These are phyloP conservation scores for Penstemon eatonii DNA, from an alignment of 257 asterid species.

Conservation along the genomic window DNA sequence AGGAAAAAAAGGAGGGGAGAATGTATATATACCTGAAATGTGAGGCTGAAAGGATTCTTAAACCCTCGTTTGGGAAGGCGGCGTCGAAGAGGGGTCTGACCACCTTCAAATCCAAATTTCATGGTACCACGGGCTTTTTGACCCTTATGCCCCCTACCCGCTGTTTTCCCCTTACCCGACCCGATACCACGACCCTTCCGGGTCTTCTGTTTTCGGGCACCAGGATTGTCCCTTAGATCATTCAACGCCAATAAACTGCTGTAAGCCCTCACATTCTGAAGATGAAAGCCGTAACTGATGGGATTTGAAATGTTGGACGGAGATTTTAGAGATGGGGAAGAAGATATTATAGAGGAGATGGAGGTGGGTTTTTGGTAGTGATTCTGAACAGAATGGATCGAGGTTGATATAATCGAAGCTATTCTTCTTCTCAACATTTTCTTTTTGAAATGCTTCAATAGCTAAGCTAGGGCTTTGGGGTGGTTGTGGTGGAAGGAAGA, in stretches of 20 bases:
- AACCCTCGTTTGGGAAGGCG: constrained; percentile 92
- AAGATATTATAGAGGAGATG: constrained; percentile 27
- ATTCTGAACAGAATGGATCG: constrained; percentile 35
- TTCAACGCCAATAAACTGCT: constrained; percentile 74
- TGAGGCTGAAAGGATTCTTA: constrained; percentile 78
- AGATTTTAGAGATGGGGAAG: constrained; percentile 25
- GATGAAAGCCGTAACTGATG: neutral
- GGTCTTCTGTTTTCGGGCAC: constrained; percentile 80
- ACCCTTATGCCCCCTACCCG: constrained; percentile 97
- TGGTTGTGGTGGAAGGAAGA: no score
- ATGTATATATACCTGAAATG: constrained; percentile 66
- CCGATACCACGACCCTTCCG: constrained; percentile 96
- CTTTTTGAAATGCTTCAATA: no score
- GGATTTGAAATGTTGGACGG: constrained; percentile 13
- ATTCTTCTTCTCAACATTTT: constrained; percentile 69
- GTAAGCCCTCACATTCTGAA: constrained; percentile 43
- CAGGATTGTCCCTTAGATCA: constrained; percentile 80
- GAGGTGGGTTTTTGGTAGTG: constrained; percentile 33
- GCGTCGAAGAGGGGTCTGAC: constrained; percentile 91
- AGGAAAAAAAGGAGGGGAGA: no score
- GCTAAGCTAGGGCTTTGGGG: no score
- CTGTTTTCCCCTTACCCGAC: constrained; percentile 96
- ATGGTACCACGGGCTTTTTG: constrained; percentile 86
- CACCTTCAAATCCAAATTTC: constrained; percentile 97
- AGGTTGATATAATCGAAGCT: constrained; percentile 42